phyloP scores from a whole-genome alignment of 163 green algal species.

The Prototheca wickerhamii region DNA sequence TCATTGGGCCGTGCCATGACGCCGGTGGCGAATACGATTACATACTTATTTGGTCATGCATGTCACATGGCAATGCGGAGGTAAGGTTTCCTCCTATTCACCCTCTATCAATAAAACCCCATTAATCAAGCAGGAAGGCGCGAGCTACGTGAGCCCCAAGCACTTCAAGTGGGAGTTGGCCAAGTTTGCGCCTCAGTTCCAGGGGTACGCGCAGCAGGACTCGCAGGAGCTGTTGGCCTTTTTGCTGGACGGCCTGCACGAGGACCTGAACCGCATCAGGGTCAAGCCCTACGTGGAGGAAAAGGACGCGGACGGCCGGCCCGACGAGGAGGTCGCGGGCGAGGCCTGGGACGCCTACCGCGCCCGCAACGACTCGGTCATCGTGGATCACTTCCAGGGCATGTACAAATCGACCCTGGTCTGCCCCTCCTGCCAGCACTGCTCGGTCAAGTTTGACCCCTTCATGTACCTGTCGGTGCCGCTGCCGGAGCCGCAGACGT shows the following conservation, averaged over 20 bases:
- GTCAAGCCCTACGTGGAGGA: constrained; percentile 90
- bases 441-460: constrained; percentile 86
- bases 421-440: constrained; percentile 69
- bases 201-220: constrained; percentile 92
- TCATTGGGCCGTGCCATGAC: no score
- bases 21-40: no score
- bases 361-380: constrained; percentile 77
- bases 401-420: constrained; percentile 72
- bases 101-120: neutral
- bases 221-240: constrained; percentile 91
- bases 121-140: constrained; percentile 22
- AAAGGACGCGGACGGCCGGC: constrained; percentile 55
- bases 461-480: constrained; percentile 96
- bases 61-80: no score
- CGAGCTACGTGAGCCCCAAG: constrained; percentile 57
- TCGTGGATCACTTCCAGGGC: constrained; percentile 89
- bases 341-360: constrained; percentile 78
- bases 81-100: no score
- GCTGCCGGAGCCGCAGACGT: constrained; percentile 56
- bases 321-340: constrained; percentile 72
- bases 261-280: constrained; percentile 92
- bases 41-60: no score
- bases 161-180: constrained; percentile 82
- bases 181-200: constrained; percentile 86
- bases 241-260: constrained; percentile 72